Base-by-base conservation (phyloP, 179 eudicot species). In the Dionaea muscipula region DNA sequence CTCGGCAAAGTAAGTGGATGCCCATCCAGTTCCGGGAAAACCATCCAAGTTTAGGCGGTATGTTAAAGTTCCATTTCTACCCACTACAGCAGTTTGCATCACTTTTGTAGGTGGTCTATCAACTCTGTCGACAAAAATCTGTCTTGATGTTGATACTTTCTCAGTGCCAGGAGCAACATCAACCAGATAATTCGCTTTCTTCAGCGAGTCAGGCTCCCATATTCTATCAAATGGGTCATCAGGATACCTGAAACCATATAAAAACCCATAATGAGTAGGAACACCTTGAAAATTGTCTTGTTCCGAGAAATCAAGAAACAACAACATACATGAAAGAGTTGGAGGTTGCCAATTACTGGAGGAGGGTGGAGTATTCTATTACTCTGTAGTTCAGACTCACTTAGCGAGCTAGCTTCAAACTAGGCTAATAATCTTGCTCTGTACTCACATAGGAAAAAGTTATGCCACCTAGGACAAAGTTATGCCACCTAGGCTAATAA, bases 21-120 rank as follows among this genome's bases (percentile, higher is more conserved):
- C 98, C 98, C 98, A 91, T 8, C 96, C 98, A 59, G 56, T 62
- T 26, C 80, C 96, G 18, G 98, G 98, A 78, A 91, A 91, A 41
- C 98, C 98, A 64, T 87, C 98, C 46, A 91, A 75, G 67, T 91
- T 87, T 66, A 91, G 46, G 46, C 98, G 88, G 61, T 91, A 91
- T 15, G 98, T 78, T 54, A 91, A 56, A 36, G 93, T 68, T 26
- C 98, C 98, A 55, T 82, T 78, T 81, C 78, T 79, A 48, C 98
- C 98, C 22, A 87, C 84, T 25, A 84, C 98, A 57, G 98, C 98
- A 20, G 98, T 91, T 68, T 91, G 98, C 98, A 91, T 91, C 63
- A 87, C 98, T 73, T 83, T 81, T 73, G 82, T 78, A 49, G 98
- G 98, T 26, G 98, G 98, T 53, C 60, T 63, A 40, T 91, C 98